phyloP scores from a whole-genome alignment of 257 asterid genomes.

The Capsicum rhomboideum region DNA sequence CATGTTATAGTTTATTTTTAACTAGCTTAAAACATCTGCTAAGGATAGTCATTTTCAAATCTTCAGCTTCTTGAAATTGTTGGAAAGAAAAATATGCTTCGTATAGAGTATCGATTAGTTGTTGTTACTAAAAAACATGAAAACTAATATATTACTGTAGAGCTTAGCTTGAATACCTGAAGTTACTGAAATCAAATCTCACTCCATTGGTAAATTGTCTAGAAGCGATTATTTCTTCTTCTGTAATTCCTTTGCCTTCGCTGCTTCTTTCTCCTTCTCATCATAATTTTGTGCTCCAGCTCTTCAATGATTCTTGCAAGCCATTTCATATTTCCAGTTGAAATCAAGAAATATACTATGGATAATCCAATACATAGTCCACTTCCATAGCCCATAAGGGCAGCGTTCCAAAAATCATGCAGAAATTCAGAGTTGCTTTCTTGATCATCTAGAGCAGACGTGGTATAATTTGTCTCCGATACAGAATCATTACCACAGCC shows the following conservation, averaged over 20 bases:
- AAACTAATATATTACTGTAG: too few species aligned
- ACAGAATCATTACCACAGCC: not conserved
- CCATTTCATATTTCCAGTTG: not conserved
- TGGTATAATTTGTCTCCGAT: rapidly evolving
- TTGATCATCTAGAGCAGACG: not conserved
- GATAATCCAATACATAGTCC: not conserved
- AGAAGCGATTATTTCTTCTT: too few species aligned
- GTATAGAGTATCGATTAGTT: too few species aligned
- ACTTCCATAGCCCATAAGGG: not conserved
- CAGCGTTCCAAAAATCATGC: not conserved
- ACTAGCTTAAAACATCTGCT: too few species aligned
- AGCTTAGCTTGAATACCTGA: too few species aligned
- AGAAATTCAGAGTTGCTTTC: not conserved
- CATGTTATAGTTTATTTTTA: too few species aligned
- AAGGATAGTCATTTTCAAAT: too few species aligned
- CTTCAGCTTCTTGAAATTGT: too few species aligned
- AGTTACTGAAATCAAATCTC: too few species aligned
- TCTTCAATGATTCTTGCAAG: not conserved
- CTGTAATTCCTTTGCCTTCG: not conserved
- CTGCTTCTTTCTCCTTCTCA: not conserved
- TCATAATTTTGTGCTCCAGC: not conserved
- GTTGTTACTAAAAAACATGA: too few species aligned
- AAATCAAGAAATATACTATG: not conserved
- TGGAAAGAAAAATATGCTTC: too few species aligned
- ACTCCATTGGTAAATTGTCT: too few species aligned